Evolutionary conservation across 352 stramenopile genomes (phyloP), one percentile per base, ranked within the genome.

Genomic region (Pythium sp.): DNA sequence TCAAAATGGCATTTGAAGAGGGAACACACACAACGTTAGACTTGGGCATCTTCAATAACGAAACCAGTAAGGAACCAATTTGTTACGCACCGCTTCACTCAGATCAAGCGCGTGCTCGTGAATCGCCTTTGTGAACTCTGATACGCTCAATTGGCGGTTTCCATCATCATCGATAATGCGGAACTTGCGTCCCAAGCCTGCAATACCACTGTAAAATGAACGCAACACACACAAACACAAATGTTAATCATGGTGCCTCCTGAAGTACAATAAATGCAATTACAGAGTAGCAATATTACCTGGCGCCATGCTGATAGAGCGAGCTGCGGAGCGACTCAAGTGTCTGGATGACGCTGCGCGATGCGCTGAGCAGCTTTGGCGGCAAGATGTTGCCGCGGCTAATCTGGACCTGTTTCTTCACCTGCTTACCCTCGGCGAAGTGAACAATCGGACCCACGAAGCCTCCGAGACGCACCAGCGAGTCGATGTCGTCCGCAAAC

Each of bases 151-250:
- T 56, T 82, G 84, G 18, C 79, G 75, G 79, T 96, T 94, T 49
- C 87, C 86, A 64, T 96, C 86, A 67, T 97, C 86, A 68, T 97
- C 90, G 61, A 96, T 93, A 75, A 97, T 94, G 24, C 89, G 86
- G 70, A 97, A 93, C 72, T 95, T 95, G 68, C 87, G 85, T 34
- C 87, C 85, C 26, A 95, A 68, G 34, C 82, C 82, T 26, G 82
- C 80, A 63, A 94, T 91, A 2, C 87, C 85, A 36, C 86, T 88
- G 58, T 8, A 12, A n/a, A 20, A 20, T 8, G 9, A 22, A 51
- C 32, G 1, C 4, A 20, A 43, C 38, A 46, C 15, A 61, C 12
- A 46, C 26, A 32, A 32, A 46, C 20, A 28, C n/a, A 22, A 4
- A 9, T 5, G 30, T 47, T 18, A 72, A n/a, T n/a, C 41, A 49